Base-by-base conservation (phyloP, 345 rosid genomes). In the Bretschneidera sinensis region DNA sequence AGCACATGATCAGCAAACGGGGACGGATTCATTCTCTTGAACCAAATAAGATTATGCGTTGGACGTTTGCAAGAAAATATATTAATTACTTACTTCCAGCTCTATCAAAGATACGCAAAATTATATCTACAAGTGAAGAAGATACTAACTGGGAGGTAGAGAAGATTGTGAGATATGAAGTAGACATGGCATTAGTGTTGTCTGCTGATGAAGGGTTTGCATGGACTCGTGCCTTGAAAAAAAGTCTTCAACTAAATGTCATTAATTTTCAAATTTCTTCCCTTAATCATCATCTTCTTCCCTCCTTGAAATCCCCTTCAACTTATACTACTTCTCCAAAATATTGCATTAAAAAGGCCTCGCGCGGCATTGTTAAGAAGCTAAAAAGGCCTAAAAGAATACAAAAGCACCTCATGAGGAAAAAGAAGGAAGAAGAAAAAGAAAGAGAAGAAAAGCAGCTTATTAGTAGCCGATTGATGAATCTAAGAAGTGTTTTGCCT, bases 131-230 rank as follows among this genome's bases (percentile, higher is more conserved):
- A 57, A 39, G 48, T 14, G 25, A 57, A 4, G 7, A 45, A 7
- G 19, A 9, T 53, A 52, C 20, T 17, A 13, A 20, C n/a, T n/a
- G n/a, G 28, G 62, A 55, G 61, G 21, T 55, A 16, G 24, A 66
- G 63, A 53, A 69, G 62, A 68, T 55, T 23, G 71, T 78, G 64
- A 74, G 68, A 60, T 63, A 71, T 59, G 79, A 78, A 74, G 72
- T 71, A 4, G 74, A 78, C 67, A 71, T 68, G 77, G 76, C 82
- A 43, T 68, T 78, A 24, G 79, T 67, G 17, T 48, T 71, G 53
- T 74, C 82, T 10, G 43, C 79, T 43, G 45, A 31, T 9, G 68
- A 68, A 61, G 69, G 71, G 24, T 78, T 68, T n/a, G 67, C 74
- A 4, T 74, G 82, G 82, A 78, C 77, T 23, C 82, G 47, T 58